phyloP scores from a whole-genome alignment of 805 yeast species.

The Metschnikowia reukaufii region DNA sequence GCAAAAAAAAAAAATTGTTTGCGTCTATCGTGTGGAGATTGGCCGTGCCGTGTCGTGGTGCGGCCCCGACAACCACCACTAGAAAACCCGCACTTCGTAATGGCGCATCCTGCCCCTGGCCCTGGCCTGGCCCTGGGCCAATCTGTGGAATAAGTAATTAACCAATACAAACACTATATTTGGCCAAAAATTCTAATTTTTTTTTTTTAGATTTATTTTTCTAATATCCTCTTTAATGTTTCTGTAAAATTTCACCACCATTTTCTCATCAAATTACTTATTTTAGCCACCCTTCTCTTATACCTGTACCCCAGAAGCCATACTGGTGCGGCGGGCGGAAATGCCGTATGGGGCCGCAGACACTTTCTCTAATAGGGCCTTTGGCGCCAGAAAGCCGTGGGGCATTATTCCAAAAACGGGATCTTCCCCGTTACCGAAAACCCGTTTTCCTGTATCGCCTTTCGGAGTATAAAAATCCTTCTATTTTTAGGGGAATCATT shows the following conservation, averaged over 20 bases:
- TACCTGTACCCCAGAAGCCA: too few relatives aligned
- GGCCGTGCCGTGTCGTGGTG: slow-evolving; percentile 4
- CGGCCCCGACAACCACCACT: background rate
- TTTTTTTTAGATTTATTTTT: too few relatives aligned
- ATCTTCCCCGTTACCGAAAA: too few relatives aligned
- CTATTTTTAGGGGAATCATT: too few relatives aligned
- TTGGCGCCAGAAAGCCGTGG: background rate
- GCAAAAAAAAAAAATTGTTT: background rate
- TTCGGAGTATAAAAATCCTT: too few relatives aligned
- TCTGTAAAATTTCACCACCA: too few relatives aligned
- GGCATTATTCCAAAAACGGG: background rate
- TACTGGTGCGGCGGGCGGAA: background rate
- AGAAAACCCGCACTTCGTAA: background rate
- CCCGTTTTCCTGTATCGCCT: background rate
- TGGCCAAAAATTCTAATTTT: too few relatives aligned
- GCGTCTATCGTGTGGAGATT: background rate
- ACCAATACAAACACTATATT: too few relatives aligned
- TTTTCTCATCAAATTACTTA: too few relatives aligned
- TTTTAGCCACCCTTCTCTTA: background rate
- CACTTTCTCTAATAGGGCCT: background rate
- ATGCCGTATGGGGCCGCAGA: background rate
- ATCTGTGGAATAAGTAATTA: too few relatives aligned
- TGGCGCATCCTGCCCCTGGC: background rate
- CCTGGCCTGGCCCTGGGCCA: background rate
- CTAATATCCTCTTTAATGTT: too few relatives aligned